Evolutionary conservation across 176 grass and related monocot species (phyloP), one percentile per base, ranked within the genome.

Genomic region (Saccharum spontaneum): DNA sequence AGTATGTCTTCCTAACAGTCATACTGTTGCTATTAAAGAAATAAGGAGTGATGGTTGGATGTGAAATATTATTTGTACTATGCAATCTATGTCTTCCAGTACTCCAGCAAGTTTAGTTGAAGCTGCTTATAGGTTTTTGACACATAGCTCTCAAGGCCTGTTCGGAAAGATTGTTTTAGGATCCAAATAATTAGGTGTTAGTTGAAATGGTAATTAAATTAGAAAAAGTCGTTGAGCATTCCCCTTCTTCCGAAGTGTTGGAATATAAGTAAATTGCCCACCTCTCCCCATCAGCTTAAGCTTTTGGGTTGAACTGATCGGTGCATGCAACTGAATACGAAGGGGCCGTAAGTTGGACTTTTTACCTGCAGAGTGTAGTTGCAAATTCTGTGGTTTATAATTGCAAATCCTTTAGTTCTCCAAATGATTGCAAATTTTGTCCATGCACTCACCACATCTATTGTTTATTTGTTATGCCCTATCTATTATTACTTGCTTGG

Each of bases 1-100:
- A 91, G 97, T 99, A 83, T 80, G 77, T 49, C 22, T 82, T 70
- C 31, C 73, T 57, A 67, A 75, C n/a, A 38, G 11, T 54, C 16
- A 59, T 73, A 44, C n/a, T 60, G 44, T 70, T 61, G 10, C 77
- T 79, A 18, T 5, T 44, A 57, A 71, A 83, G 31, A 64, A 43
- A 52, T 36, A 65, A 67, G 13, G 18, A 82, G 15, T 82, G 49
- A 64, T 54, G 18, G 22, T 65, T 82, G 2, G 20, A 20, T 74
- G 48, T 44, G 22, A 59, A 89, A 8, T 33, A 78, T 73, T n/a
- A 17, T 61, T n/a, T 70, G 31, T 37, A 34, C 9, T 82, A 64
- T 61, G 36, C 44, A 2, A 33, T 71, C 12, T 72, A 59, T 79
- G 62, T 2, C n/a, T 70, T 71, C 33, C 31, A 52, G 72, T 37